Evolutionary conservation across 2,329 filamentous ascomycete species (phyloP).

Genomic region (Phialophora chinensis): DNA sequence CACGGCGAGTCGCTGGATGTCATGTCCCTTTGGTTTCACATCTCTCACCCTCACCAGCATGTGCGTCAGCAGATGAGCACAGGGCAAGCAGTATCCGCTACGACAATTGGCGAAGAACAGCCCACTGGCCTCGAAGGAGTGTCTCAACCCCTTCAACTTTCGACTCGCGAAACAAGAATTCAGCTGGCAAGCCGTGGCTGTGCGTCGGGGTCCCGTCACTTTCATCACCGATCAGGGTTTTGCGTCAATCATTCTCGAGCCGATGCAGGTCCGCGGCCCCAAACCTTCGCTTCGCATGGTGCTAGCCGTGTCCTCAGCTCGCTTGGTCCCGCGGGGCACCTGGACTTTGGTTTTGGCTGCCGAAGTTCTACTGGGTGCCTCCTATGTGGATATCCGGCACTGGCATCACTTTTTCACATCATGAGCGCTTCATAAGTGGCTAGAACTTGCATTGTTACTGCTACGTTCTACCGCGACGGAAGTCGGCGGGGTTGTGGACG

Average conservation of each 20-base stretch:
- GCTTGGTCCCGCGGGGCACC: constrained; percentile 15
- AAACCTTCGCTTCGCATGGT: neutral
- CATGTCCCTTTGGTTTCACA: constrained; percentile 12
- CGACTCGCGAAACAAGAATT: constrained; percentile 12
- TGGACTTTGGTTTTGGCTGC: neutral
- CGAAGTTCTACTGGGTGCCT: neutral
- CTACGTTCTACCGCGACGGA: neutral
- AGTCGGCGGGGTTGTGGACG: neutral
- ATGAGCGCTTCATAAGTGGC: neutral
- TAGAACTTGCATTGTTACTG: neutral
- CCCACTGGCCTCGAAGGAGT: neutral
- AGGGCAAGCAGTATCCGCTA: constrained; percentile 9
- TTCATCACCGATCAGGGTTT: constrained; percentile 11
- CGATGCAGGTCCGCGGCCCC: constrained; percentile 18
- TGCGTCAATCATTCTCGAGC: constrained; percentile 9
- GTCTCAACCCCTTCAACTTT: constrained; percentile 7
- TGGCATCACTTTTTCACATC: neutral
- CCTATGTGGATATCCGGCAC: neutral
- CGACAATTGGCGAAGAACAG: neutral
- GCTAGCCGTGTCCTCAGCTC: constrained; percentile 18
- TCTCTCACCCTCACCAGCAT: constrained; percentile 15
- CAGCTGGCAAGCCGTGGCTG: constrained; percentile 19
- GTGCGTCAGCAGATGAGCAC: constrained; percentile 22
- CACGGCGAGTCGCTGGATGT: constrained; percentile 10
- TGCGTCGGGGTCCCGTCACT: neutral